phyloP scores from a whole-genome alignment of 2,329 filamentous ascomycete species.

The Venturia pyrina region DNA sequence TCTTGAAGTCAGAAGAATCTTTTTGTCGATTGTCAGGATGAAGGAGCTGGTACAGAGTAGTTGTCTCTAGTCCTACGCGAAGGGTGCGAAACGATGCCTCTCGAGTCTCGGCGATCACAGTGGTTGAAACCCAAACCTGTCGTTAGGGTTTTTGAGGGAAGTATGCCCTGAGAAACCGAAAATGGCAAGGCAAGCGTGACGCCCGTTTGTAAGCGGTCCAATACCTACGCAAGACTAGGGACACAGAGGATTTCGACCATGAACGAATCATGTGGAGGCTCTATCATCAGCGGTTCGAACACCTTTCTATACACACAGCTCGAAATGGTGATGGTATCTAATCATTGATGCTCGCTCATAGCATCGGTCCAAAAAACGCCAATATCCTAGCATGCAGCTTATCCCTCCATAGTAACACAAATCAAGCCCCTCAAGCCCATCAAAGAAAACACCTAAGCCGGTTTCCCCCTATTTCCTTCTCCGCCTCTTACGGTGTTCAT shows the following conservation, averaged over 20 bases:
- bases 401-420: not conserved
- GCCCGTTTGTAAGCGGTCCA: not conserved
- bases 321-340: not conserved
- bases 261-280: too few species aligned
- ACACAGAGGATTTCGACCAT: not conserved
- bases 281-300: too few species aligned
- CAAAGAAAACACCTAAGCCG: slow-evolving; percentile 19
- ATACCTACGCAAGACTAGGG: not conserved
- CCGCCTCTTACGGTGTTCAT: slow-evolving; percentile 38
- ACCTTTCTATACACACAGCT: not conserved
- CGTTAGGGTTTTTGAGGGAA: not conserved
- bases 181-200: not conserved
- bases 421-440: not conserved
- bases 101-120: not conserved
- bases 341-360: not conserved
- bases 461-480: slow-evolving; percentile 36
- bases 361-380: not conserved
- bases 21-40: not conserved
- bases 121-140: not conserved
- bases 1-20: not conserved
- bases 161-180: not conserved
- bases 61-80: not conserved
- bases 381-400: not conserved
- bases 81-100: not conserved
- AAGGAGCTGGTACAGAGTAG: not conserved